These are phyloP conservation scores for Juglanconis juglandina DNA, from an alignment of 2,329 filamentous ascomycete species.

Conservation along the genomic window DNA sequence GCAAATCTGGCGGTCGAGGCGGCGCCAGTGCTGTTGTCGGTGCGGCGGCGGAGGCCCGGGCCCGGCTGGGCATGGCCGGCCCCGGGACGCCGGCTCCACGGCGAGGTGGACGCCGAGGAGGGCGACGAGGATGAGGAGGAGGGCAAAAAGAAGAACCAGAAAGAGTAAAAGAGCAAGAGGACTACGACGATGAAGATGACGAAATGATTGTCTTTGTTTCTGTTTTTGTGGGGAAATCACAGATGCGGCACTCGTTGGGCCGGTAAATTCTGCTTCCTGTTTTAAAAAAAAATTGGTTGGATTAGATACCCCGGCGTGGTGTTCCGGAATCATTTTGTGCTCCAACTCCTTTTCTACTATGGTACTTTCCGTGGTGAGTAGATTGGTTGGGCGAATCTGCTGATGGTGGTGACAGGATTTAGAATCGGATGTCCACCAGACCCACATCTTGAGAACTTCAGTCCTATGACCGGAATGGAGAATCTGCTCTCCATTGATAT, in stretches of 20 bases:
- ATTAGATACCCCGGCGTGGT: constrained; percentile 12
- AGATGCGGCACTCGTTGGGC: too few relatives aligned
- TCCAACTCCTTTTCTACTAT: not conserved
- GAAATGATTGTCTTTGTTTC: too few relatives aligned
- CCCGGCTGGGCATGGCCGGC: constrained; percentile 5
- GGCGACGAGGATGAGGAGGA: not conserved
- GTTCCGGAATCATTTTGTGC: not conserved
- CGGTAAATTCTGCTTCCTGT: not conserved
- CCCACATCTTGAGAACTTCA: too few relatives aligned
- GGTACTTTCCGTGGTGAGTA: not conserved
- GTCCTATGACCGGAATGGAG: too few relatives aligned
- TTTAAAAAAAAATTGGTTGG: not conserved
- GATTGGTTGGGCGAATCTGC: not conserved
- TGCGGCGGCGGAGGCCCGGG: not conserved
- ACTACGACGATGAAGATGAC: too few relatives aligned
- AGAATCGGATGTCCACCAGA: not conserved
- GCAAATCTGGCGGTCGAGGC: constrained; percentile 13
- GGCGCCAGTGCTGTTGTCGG: not conserved
- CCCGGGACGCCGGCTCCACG: constrained; percentile 12
- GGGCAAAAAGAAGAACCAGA: not conserved
- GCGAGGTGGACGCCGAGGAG: not conserved
- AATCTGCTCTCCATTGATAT: too few relatives aligned
- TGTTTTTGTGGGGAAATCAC: too few relatives aligned
- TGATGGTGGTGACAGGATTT: too few relatives aligned
- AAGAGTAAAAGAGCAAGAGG: not conserved